Conservation (phyloP, 768 basidiomycete species). For the Coprinopsis strossmayeri region DNA sequence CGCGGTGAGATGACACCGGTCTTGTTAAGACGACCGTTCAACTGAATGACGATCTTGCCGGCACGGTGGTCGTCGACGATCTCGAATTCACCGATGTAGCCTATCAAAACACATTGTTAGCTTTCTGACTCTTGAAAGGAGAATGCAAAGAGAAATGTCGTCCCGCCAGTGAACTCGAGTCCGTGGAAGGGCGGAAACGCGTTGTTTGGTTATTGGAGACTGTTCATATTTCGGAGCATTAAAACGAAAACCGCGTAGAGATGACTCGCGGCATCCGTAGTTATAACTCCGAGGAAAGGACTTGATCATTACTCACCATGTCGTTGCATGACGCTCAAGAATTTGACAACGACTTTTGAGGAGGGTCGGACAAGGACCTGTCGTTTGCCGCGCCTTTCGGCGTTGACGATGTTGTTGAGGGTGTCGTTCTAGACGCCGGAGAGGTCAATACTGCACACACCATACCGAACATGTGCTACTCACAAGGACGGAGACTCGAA, state of each 20-base stretch:
- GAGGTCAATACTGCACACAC: conserved; percentile 5
- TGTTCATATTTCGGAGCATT: conserved; percentile 70
- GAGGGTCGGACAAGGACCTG: conserved; percentile 97
- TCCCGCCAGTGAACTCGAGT: conserved; percentile 52
- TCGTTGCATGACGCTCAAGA: conserved; percentile 97
- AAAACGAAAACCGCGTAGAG: conserved; percentile 72
- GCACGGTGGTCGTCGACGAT: conserved; percentile 98
- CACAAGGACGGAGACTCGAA: conserved; percentile 83
- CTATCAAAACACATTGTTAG: conserved; percentile 30
- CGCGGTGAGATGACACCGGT: conserved; percentile 99
- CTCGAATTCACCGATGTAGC: conserved; percentile 98
- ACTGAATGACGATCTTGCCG: conserved; percentile 96
- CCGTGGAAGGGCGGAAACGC: conserved; percentile 29
- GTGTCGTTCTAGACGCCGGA: conserved; percentile 35
- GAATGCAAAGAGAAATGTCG: conserved; percentile 28
- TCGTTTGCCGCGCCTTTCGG: conserved; percentile 98
- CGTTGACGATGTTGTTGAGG: conserved; percentile 98
- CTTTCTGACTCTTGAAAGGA: conserved; percentile 11
- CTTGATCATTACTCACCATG: conserved; percentile 66
- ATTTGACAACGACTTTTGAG: conserved; percentile 97
- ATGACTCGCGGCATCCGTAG: conserved; percentile 72
- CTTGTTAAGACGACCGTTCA: conserved; percentile 98
- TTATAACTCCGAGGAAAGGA: conserved; percentile 65
- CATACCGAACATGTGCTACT: conserved; percentile 32
- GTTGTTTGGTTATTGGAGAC: conserved; percentile 61